Base-by-base conservation (phyloP, 1,284 basidiomycete genomes). In the Melampsora americana region DNA sequence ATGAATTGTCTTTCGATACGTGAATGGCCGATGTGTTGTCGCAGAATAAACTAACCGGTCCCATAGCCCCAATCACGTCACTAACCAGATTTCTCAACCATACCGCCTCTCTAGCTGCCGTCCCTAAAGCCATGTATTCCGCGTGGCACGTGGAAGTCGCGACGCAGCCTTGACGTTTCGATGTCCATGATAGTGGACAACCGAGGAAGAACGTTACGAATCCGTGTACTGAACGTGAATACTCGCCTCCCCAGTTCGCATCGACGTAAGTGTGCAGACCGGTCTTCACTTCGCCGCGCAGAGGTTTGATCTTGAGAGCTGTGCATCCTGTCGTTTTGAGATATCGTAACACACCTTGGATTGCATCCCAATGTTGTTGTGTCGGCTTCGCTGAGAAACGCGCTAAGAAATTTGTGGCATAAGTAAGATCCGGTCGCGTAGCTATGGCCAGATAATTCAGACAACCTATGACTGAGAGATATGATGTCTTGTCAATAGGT, bases 121-220 rank as follows among this genome's bases (percentile, higher is more conserved):
- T 20, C 1, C 67, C 30, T 20, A 69, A 32, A 6, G 67, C 48
- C 67, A 69, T 69, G 32, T 69, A 69, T 59, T 69, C 50, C 5
- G 48, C 67, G n/a, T 69, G 48, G 67, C 67, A 56, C 2, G 28
- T 69, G 1, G 67, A 69, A 12, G 67, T 30, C 3, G 30, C 67
- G 5, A 69, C 53, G 11, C 14, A 32, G 1, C 20, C n/a, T 20
- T 56, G 67, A n/a, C n/a, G n/a, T n/a, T n/a, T n/a, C n/a, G n/a
- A n/a, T n/a, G n/a, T n/a, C n/a, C n/a, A n/a, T n/a, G n/a, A n/a
- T n/a, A n/a, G n/a, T n/a, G n/a, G n/a, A n/a, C n/a, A n/a, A n/a
- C n/a, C n/a, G n/a, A n/a, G n/a, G n/a, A n/a, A n/a, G n/a, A n/a
- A n/a, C n/a, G n/a, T n/a, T n/a, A n/a, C n/a, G n/a, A n/a, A n/a